These are phyloP conservation scores for Mycena filopes DNA, from an alignment of 768 basidiomycete genomes.

Conservation along the genomic window DNA sequence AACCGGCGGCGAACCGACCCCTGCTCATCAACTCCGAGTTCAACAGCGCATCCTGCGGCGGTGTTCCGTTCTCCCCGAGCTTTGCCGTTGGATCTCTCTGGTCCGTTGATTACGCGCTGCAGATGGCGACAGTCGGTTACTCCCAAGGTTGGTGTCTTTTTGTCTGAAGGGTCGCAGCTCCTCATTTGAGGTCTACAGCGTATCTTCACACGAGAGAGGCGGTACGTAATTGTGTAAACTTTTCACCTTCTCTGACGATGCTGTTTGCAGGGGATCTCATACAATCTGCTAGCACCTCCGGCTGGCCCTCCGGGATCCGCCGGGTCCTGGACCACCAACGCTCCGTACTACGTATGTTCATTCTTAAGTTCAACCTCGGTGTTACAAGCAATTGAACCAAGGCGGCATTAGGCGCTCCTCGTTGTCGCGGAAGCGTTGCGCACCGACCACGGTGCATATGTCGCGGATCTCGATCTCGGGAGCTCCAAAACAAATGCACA, in stretches of 20 bases:
- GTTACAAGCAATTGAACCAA: background rate
- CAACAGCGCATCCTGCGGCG: slow-evolving; percentile 65
- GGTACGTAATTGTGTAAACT: slow-evolving; percentile 1
- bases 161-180: background rate
- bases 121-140: slow-evolving; percentile 61
- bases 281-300: slow-evolving; percentile 62
- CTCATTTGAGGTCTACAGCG: slow-evolving; percentile 40
- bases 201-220: slow-evolving; percentile 66
- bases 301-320: slow-evolving; percentile 44
- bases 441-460: slow-evolving; percentile 52
- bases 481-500: slow-evolving; percentile 49
- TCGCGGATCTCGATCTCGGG: slow-evolving; percentile 57
- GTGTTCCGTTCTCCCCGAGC: slow-evolving; percentile 61
- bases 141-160: slow-evolving; percentile 30
- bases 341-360: slow-evolving; percentile 54
- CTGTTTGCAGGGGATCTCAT: slow-evolving; percentile 50
- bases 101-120: slow-evolving; percentile 64
- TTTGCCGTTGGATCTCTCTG: slow-evolving; percentile 63
- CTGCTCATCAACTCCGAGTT: slow-evolving; percentile 64
- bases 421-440: slow-evolving; percentile 56
- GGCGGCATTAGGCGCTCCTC: slow-evolving; percentile 45
- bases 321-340: slow-evolving; percentile 58
- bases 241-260: background rate
- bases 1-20: slow-evolving; percentile 43
- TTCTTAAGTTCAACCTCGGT: background rate